Percentiles rank a stretch among this genome's conserved stretches.
These are phyloP conservation scores for Dactylella cylindrospora DNA, from an alignment of 2,329 filamentous ascomycete species.

Conservation along the genomic window DNA sequence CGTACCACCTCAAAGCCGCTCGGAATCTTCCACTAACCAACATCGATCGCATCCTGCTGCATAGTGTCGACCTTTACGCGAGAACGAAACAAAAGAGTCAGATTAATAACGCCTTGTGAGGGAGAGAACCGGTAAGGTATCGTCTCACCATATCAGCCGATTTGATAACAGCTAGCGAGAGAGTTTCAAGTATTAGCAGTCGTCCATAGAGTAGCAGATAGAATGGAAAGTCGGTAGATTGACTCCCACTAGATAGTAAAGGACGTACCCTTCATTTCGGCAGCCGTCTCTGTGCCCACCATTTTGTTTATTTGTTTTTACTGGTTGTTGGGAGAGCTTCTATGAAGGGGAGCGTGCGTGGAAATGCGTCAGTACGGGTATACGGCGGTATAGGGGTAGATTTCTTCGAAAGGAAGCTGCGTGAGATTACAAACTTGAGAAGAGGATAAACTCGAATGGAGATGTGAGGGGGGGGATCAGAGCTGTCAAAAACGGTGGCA, in stretches of 20 bases:
- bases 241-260: not conserved
- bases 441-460: not conserved
- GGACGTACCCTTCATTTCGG: slow-evolving; percentile 40
- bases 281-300: slow-evolving; percentile 16
- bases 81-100: slow-evolving; percentile 39
- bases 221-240: not conserved
- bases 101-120: slow-evolving; percentile 1
- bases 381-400: not conserved
- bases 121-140: not conserved
- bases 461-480: not conserved
- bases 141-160: slow-evolving; percentile 90
- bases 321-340: not conserved
- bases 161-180: slow-evolving; percentile 80
- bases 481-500: not conserved
- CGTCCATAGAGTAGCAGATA: not conserved
- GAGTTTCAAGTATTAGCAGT: slow-evolving; percentile 24
- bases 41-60: slow-evolving; percentile 92
- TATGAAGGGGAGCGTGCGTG: not conserved
- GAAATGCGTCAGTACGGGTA: not conserved
- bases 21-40: slow-evolving; percentile 66
- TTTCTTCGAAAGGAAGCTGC: not conserved
- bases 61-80: slow-evolving; percentile 82
- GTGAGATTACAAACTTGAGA: not conserved
- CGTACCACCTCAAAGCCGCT: not conserved
- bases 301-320: slow-evolving; percentile 19